Percentiles rank a stretch among this genome's conserved stretches.
Evolutionary conservation across 2,329 filamentous ascomycete species (phyloP).

Genomic region (Pseudogymnoascus sp.): DNA sequence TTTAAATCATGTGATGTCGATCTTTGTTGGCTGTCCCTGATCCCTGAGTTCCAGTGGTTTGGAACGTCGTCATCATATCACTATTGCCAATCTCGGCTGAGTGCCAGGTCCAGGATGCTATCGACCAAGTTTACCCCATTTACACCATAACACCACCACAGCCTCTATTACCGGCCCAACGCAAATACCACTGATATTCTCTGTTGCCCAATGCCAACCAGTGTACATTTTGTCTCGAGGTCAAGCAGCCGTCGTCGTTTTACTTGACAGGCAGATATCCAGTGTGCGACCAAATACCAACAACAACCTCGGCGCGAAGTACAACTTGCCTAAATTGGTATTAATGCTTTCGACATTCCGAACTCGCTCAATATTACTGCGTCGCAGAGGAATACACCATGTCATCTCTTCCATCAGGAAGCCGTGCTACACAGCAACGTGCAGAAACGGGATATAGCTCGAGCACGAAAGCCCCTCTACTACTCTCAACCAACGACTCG

Average conservation of each 20-base stretch:
- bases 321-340: background rate
- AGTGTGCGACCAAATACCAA: background rate
- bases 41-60: background rate
- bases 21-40: background rate
- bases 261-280: background rate
- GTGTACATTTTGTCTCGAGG: background rate
- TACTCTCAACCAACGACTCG: background rate
- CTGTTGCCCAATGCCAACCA: background rate
- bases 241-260: background rate
- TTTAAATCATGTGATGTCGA: background rate
- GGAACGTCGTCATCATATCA: constrained; percentile 7
- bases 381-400: constrained; percentile 2
- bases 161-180: background rate
- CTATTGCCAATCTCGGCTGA: constrained; percentile 7
- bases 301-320: background rate
- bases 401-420: background rate
- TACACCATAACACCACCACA: constrained; percentile 1
- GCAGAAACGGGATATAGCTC: background rate
- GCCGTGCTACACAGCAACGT: background rate
- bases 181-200: background rate
- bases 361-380: background rate
- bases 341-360: constrained; percentile 4
- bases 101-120: constrained; percentile 1
- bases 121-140: constrained; percentile 5
- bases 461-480: background rate